Conservation (phyloP, 2,329 filamentous ascomycete genomes). For the Cercospora nicotianae region DNA sequence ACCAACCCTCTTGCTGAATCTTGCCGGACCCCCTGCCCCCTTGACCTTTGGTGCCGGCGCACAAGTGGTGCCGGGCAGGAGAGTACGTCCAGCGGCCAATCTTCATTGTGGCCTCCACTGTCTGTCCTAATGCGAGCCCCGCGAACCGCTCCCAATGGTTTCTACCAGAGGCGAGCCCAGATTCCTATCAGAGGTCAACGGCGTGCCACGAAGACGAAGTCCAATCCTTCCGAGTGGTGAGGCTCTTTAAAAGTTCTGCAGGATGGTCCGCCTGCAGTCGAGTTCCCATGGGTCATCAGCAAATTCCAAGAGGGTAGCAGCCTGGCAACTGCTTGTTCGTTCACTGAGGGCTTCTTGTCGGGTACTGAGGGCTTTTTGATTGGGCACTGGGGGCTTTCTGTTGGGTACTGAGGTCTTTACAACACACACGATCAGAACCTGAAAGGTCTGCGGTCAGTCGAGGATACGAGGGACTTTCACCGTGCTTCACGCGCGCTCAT, state of each 20-base stretch:
- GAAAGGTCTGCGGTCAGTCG: background rate
- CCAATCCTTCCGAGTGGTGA: slow-evolving; percentile 1
- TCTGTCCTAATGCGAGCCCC: background rate
- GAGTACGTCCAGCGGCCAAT: background rate
- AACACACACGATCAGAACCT: slow-evolving; percentile 1
- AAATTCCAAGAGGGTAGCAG: background rate
- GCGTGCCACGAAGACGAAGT: slow-evolving; percentile 4
- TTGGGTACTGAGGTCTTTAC: background rate
- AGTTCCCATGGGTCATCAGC: background rate
- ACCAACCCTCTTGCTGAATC: background rate
- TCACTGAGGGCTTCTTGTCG: background rate
- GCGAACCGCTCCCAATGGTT: background rate
- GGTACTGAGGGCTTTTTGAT: background rate
- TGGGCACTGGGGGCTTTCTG: background rate
- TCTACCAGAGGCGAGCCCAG: background rate
- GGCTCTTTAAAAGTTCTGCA: background rate
- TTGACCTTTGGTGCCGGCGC: background rate
- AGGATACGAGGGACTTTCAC: background rate
- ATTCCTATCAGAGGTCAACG: background rate
- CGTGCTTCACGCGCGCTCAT: background rate
- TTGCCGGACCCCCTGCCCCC: background rate
- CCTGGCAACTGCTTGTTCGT: background rate
- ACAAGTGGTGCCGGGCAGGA: background rate
- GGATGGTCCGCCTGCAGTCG: slow-evolving; percentile 3
- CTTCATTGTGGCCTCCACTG: background rate